A percentile compares a stretch with the other conserved stretches of the same genome.
phyloP scores from a whole-genome alignment of 2,329 filamentous ascomycete genomes.

The Apiospora arundinis region DNA sequence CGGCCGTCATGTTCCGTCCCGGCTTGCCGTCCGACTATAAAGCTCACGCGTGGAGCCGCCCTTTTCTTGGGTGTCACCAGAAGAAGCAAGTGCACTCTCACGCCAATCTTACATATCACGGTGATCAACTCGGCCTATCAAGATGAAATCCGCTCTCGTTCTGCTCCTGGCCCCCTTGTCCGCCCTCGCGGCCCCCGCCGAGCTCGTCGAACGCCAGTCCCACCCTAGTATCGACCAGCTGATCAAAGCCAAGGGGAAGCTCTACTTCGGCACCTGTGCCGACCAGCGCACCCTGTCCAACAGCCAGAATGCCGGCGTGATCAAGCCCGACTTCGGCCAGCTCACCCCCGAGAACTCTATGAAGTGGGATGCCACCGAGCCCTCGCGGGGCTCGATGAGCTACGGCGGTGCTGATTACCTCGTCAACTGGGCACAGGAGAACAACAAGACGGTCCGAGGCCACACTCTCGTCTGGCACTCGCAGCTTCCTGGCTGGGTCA shows the following conservation, averaged over 20 bases:
- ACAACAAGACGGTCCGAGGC: constrained; percentile 66
- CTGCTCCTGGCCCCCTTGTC: constrained; percentile 43
- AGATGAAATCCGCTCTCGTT: constrained; percentile 42
- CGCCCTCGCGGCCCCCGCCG: constrained; percentile 43
- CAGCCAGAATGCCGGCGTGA: constrained; percentile 59
- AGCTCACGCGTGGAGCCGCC: not conserved
- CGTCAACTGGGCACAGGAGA: constrained; percentile 61
- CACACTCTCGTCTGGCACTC: constrained; percentile 72
- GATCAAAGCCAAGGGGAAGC: constrained; percentile 68
- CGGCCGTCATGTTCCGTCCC: constrained; percentile 10
- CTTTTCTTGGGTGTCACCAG: not conserved
- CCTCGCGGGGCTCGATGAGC: constrained; percentile 56
- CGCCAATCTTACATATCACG: not conserved
- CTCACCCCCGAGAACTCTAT: constrained; percentile 73
- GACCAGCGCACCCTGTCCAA: constrained; percentile 59
- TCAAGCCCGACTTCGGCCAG: constrained; percentile 67
- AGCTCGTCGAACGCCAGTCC: constrained; percentile 47
- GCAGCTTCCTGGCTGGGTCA: constrained; percentile 66
- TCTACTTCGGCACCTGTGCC: constrained; percentile 66
- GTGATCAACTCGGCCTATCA: constrained; percentile 19
- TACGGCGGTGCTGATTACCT: constrained; percentile 64
- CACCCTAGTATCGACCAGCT: constrained; percentile 58
- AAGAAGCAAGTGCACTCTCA: not conserved
- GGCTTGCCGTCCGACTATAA: constrained; percentile 4
- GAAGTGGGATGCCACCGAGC: constrained; percentile 66